Evolutionary conservation across 1,139 yeast species (phyloP), one percentile per base, ranked within the genome.

Genomic region (Kurtzmaniella quercitrusa): DNA sequence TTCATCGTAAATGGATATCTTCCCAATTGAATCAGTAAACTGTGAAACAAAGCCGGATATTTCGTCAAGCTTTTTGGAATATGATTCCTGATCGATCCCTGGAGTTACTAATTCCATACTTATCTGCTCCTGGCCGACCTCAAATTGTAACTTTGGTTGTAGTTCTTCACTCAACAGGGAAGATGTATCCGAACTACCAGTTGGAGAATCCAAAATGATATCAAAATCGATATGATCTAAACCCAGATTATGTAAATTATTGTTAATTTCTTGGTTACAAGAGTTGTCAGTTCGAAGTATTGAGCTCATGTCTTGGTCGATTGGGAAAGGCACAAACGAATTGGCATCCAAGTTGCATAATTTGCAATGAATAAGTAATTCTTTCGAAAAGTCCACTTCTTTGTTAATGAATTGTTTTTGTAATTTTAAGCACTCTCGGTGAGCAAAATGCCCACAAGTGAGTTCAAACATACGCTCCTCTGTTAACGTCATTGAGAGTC

Each of bases 391-490:
- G n/a, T n/a, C n/a, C n/a, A n/a, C n/a, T n/a, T n/a, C n/a, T n/a
- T n/a, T n/a, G n/a, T n/a, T n/a, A n/a, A n/a, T n/a, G n/a, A n/a
- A n/a, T n/a, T n/a, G n/a, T n/a, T n/a, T n/a, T n/a, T n/a, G 8
- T 14, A 30, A 18, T 5, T 28, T 2, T 14, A 26, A 36, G 14
- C 45, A 42, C 12, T 9, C 16, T 43, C 39, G 43, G 36, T 42
- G 45, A 33, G 43, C 39, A 18, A 40, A 40, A 17, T 42, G 40
- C 5, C 45, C 45, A 30, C 45, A 42, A 6, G 40, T 16, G 3
- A 42, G 38, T 19, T 42, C 45, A n/a, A 34, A 19, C 16, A 38
- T 16, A 16, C 2, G 19, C 14, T 33, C 34, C n/a, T 22, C 20
- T 22, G 5, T 19, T 11, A 38, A 16, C 3, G 17, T 14, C 14